A percentile compares a stretch with the other conserved stretches of the same genome.
These are phyloP conservation scores for Albugo laibachii DNA, from an alignment of 352 stramenopile genomes.

Conservation along the genomic window DNA sequence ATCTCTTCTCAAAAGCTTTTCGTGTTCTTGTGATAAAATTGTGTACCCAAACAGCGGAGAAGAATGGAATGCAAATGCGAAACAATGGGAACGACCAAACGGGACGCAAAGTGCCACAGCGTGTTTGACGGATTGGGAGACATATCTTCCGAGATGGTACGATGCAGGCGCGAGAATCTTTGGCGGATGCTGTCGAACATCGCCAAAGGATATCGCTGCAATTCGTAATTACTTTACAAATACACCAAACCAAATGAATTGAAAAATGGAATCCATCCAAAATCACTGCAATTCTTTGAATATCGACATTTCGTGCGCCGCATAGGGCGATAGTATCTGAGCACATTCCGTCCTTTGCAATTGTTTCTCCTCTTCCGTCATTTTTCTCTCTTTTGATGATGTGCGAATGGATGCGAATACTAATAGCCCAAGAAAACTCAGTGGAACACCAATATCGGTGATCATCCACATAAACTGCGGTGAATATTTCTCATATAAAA, in stretches of 20 bases:
- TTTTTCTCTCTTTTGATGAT: background rate
- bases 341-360: background rate
- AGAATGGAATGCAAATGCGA: conserved; percentile 47
- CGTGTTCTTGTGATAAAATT: conserved; percentile 26
- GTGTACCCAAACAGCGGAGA: conserved; percentile 79
- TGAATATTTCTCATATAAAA: conserved; percentile 7
- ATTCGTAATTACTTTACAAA: conserved; percentile 33
- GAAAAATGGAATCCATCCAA: no score
- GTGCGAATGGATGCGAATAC: conserved; percentile 2
- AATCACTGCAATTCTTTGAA: no score
- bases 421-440: conserved; percentile 4
- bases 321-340: background rate
- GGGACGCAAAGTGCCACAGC: conserved; percentile 8
- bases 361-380: background rate
- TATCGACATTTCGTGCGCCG: no score
- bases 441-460: conserved; percentile 5
- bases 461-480: conserved; percentile 5
- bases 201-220: conserved; percentile 37
- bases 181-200: conserved; percentile 66
- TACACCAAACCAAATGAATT: no score
- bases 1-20: conserved; percentile 24
- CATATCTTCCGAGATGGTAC: conserved; percentile 39
- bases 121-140: conserved; percentile 14
- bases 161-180: conserved; percentile 51
- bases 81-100: conserved; percentile 28